Conservation (phyloP, 352 stramenopile genomes). For the Saprolegnia parasitica region DNA sequence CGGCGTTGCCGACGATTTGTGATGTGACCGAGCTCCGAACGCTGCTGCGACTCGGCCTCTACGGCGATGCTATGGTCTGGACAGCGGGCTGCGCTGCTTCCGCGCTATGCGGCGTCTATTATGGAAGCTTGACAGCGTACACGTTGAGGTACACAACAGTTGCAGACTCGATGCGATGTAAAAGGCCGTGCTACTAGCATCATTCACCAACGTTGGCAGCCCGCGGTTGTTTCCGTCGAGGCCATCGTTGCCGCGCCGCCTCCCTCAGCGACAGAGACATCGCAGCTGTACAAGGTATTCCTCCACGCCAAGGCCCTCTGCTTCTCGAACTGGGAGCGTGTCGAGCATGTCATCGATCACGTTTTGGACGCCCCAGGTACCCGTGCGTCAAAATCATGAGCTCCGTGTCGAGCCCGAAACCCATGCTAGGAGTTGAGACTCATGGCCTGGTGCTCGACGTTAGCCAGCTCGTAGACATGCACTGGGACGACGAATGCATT, state of each 20-base stretch:
- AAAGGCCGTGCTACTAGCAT: neutral
- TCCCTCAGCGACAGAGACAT: too few species aligned
- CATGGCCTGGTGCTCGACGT: neutral
- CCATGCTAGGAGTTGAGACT: too few species aligned
- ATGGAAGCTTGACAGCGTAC: neutral
- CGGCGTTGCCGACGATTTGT: neutral
- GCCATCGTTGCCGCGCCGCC: neutral
- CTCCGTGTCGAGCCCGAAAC: too few species aligned
- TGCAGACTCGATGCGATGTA: neutral
- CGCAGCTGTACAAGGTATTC: neutral
- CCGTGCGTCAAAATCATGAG: neutral
- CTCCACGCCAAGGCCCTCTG: neutral
- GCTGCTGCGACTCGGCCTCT: slow-evolving; percentile 4
- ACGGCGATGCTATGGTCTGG: neutral
- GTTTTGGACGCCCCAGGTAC: neutral
- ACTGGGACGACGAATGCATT: slow-evolving; percentile 8
- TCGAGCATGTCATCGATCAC: neutral
- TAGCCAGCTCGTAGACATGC: neutral
- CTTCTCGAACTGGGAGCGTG: slow-evolving; percentile 18
- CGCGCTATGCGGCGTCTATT: neutral
- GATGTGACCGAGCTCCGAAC: slow-evolving; percentile 1
- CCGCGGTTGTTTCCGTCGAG: neutral
- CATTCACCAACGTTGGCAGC: neutral
- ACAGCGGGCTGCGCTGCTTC: neutral
- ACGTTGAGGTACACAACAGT: neutral